A percentile compares a stretch with the other conserved stretches of the same genome.
Conservation (phyloP, 2,329 filamentous ascomycete species). For the Coniella lustricola region DNA sequence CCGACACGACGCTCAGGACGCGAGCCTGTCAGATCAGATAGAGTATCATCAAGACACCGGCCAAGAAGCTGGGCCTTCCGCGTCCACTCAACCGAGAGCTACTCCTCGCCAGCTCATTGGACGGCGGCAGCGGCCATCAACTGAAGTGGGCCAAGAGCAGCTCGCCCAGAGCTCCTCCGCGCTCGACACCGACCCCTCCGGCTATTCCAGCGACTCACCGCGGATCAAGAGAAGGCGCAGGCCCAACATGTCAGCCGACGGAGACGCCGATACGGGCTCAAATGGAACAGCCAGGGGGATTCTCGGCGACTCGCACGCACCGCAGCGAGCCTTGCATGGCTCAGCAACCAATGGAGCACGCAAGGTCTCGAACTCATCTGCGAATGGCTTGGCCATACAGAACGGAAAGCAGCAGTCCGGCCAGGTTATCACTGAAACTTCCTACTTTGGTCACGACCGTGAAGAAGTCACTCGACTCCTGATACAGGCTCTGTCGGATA, state of each 20-base stretch:
- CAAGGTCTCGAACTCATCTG: constrained; percentile 31
- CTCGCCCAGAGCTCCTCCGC: constrained; percentile 13
- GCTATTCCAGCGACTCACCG: constrained; percentile 21
- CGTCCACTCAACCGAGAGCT: constrained; percentile 17
- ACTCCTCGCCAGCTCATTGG: constrained; percentile 39
- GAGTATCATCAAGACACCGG: neutral
- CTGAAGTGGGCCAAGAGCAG: constrained; percentile 31
- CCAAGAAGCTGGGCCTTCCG: constrained; percentile 16
- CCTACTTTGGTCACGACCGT: constrained; percentile 78
- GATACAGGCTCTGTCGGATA: constrained; percentile 81
- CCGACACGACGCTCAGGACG: constrained; percentile 13
- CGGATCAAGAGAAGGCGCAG: constrained; percentile 53
- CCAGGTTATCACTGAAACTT: constrained; percentile 16
- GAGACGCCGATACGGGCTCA: constrained; percentile 39
- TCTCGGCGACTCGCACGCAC: constrained; percentile 47
- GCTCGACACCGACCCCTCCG: constrained; percentile 10
- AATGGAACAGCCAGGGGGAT: constrained; percentile 48
- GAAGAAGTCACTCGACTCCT: constrained; percentile 90
- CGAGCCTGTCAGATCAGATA: constrained; percentile 18
- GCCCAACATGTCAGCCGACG: constrained; percentile 58
- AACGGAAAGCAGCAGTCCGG: constrained; percentile 24
- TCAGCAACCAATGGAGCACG: constrained; percentile 40
- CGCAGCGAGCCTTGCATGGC: constrained; percentile 34
- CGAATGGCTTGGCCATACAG: constrained; percentile 49
- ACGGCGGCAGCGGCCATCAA: constrained; percentile 45